phyloP scores from a whole-genome alignment of 257 asterid genomes.

The Rubia yunnanensis region DNA sequence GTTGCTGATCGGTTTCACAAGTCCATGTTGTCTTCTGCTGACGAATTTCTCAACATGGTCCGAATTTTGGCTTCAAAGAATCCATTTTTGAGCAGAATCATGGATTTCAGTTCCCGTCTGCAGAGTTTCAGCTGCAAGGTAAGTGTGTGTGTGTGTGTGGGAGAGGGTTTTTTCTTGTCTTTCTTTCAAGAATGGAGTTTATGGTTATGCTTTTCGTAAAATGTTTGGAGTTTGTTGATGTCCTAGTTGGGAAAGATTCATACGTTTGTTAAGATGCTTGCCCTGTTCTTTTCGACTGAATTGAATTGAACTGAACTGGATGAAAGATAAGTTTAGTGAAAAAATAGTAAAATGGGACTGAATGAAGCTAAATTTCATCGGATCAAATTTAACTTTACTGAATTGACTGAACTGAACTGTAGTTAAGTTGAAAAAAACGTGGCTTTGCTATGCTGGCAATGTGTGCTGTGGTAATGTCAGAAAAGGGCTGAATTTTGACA shows the following conservation, averaged over 20 bases:
- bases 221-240: neutral
- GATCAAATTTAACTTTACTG: neutral
- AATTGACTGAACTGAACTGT: neutral
- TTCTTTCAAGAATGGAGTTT: neutral
- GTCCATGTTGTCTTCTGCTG: constrained; percentile 28
- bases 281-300: neutral
- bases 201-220: neutral
- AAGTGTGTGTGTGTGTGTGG: neutral
- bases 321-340: neutral
- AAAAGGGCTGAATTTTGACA: neutral
- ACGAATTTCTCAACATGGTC: constrained; percentile 27
- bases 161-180: neutral
- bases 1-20: constrained; percentile 32
- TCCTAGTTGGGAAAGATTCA: neutral
- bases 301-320: neutral
- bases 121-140: constrained; percentile 46
- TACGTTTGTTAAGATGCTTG: neutral
- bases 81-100: constrained; percentile 33
- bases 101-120: constrained; percentile 37
- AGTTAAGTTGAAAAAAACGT: neutral
- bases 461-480: neutral
- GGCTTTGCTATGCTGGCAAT: neutral
- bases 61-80: constrained; percentile 31
- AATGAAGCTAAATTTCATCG: neutral
- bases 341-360: neutral